These are phyloP conservation scores for Phytophthora agathidicida DNA, from an alignment of 352 stramenopile species.

Conservation along the genomic window DNA sequence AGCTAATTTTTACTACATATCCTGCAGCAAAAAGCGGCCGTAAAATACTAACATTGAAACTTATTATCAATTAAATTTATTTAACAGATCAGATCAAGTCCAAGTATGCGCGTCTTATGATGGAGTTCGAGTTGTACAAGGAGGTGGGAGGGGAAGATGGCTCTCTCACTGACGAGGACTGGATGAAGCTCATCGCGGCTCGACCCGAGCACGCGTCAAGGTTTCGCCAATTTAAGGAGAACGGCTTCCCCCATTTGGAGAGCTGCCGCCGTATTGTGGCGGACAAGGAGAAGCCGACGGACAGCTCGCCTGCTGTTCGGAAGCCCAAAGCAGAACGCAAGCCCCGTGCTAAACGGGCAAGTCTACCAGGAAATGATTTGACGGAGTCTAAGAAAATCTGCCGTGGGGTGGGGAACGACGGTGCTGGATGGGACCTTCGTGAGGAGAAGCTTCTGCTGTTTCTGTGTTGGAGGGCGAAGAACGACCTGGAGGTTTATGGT, in stretches of 20 bases:
- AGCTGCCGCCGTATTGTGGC: constrained; percentile 33
- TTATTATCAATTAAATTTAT: not conserved
- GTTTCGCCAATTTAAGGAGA: constrained; percentile 37
- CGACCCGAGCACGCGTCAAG: constrained; percentile 24
- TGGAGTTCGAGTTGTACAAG: constrained; percentile 41
- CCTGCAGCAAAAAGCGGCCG: too few species aligned
- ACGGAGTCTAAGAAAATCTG: constrained; percentile 19
- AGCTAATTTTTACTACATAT: not conserved
- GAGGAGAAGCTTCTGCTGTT: constrained; percentile 40
- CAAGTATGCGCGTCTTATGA: constrained; percentile 39
- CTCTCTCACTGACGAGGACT: constrained; percentile 20
- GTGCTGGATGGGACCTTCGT: constrained; percentile 7
- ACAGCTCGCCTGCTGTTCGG: not conserved
- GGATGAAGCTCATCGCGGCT: constrained; percentile 24
- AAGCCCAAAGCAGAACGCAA: constrained; percentile 16
- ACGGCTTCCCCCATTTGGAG: constrained; percentile 30
- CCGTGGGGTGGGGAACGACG: not conserved
- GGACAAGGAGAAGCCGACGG: constrained; percentile 11
- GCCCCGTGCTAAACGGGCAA: constrained; percentile 14
- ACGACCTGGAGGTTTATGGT: constrained; percentile 19
- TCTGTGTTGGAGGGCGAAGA: constrained; percentile 37
- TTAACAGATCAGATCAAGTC: constrained; percentile 43
- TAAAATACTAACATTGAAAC: too few species aligned
- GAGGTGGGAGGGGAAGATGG: constrained; percentile 12
- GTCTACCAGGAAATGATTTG: not conserved